Conservation (phyloP, 768 basidiomycete genomes). For the Russula emetica region DNA sequence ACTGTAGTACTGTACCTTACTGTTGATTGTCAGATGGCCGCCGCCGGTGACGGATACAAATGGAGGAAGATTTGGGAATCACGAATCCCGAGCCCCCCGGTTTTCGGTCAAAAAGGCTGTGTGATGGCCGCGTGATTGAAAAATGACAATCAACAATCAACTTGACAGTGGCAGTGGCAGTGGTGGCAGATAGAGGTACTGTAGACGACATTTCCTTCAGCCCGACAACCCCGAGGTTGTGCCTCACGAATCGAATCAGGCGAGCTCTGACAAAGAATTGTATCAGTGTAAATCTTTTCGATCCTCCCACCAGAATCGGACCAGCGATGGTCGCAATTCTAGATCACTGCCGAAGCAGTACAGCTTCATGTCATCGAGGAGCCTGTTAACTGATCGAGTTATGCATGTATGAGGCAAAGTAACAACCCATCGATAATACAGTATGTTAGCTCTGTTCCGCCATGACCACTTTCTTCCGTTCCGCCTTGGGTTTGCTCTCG, state of each 20-base stretch:
- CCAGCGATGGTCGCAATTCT: not conserved
- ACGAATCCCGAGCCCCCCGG: not conserved
- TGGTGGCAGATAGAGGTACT: too few relatives aligned
- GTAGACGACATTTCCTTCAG: too few relatives aligned
- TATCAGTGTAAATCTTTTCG: not conserved
- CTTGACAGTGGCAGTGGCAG: too few relatives aligned
- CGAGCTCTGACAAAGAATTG: too few relatives aligned
- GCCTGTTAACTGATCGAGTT: not conserved
- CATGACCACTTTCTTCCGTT: constrained; percentile 83
- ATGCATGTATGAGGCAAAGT: not conserved
- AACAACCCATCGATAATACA: not conserved
- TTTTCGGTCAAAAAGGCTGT: not conserved
- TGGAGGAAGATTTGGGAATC: not conserved
- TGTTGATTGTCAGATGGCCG: not conserved
- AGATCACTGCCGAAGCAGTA: not conserved
- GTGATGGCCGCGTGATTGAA: too few relatives aligned
- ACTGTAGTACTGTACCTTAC: too few relatives aligned
- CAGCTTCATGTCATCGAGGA: not conserved
- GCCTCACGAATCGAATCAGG: not conserved
- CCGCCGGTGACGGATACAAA: not conserved
- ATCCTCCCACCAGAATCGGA: too few relatives aligned
- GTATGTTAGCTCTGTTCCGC: constrained; percentile 60
- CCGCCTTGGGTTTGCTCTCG: constrained; percentile 82
- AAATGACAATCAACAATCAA: too few relatives aligned
- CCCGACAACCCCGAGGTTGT: not conserved